Evolutionary conservation across 2,329 filamentous ascomycete genomes (phyloP).

Genomic region (Cercospora zeina): DNA sequence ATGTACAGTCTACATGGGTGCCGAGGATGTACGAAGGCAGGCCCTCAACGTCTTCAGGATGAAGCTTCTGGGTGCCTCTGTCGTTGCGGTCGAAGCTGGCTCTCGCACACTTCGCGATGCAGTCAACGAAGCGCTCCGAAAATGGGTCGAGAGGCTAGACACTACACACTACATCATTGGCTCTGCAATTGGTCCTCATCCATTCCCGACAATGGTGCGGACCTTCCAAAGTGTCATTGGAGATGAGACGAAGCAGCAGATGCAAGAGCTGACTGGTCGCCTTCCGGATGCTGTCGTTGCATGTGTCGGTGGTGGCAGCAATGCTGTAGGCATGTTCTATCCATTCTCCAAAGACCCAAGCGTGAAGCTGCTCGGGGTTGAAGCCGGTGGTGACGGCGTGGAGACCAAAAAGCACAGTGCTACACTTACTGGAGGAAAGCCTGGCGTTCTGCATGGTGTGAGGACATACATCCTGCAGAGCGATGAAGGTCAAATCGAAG

Average conservation of each 20-base stretch:
- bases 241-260: constrained; percentile 88
- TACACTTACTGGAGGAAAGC: constrained; percentile 79
- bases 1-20: constrained; percentile 97
- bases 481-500: constrained; percentile 85
- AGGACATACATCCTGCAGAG: constrained; percentile 94
- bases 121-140: constrained; percentile 91
- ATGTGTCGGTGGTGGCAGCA: constrained; percentile 92
- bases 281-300: constrained; percentile 95
- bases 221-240: constrained; percentile 98
- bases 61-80: constrained; percentile 88
- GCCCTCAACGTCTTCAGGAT: constrained; percentile 98
- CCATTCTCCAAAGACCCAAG: constrained; percentile 82
- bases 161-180: constrained; percentile 98
- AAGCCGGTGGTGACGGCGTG: constrained; percentile 90
- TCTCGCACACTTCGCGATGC: constrained; percentile 64
- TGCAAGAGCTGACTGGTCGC: constrained; percentile 79
- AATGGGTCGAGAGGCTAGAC: constrained; percentile 89
- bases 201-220: constrained; percentile 94
- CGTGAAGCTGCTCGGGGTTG: constrained; percentile 88
- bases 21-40: constrained; percentile 93
- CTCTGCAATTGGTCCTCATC: constrained; percentile 94
- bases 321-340: constrained; percentile 97
- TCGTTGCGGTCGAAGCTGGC: constrained; percentile 89
- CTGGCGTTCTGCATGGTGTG: constrained; percentile 93
- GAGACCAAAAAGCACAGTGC: constrained; percentile 84